Conservation (phyloP, 2,329 filamentous ascomycete species). For the Colletotrichum viniferum region DNA sequence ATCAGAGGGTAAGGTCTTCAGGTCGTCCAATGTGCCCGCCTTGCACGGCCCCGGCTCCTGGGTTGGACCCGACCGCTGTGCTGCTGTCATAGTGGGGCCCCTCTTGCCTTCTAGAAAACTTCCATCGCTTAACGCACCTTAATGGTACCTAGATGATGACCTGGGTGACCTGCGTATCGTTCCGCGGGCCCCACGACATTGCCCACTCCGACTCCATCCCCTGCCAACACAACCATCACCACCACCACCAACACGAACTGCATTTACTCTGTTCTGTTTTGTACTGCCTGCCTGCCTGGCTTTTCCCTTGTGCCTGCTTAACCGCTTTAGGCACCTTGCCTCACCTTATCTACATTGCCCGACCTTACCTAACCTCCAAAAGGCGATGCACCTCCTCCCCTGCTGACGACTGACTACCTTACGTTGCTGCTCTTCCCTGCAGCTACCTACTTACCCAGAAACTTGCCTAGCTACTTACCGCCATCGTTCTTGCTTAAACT, state of each 20-base stretch:
- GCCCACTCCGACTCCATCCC: not conserved
- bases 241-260: not conserved
- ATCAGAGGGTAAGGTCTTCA: not conserved
- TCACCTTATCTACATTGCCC: not conserved
- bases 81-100: not conserved
- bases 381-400: not conserved
- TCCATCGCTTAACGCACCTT: conserved; percentile 13
- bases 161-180: conserved; percentile 6
- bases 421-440: not conserved
- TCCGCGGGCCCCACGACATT: conserved; percentile 9
- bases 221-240: not conserved
- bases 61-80: not conserved
- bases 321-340: not conserved
- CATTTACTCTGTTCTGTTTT: not conserved
- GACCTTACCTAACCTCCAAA: not conserved
- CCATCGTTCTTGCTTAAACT: not conserved
- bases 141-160: not conserved
- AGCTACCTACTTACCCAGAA: not conserved
- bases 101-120: conserved; percentile 12
- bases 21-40: not conserved
- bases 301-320: not conserved
- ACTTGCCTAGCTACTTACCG: not conserved
- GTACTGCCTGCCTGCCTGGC: not conserved
- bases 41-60: not conserved
- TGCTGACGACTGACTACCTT: not conserved